phyloP scores from a whole-genome alignment of 768 basidiomycete genomes.

The Russula dissimulans region DNA sequence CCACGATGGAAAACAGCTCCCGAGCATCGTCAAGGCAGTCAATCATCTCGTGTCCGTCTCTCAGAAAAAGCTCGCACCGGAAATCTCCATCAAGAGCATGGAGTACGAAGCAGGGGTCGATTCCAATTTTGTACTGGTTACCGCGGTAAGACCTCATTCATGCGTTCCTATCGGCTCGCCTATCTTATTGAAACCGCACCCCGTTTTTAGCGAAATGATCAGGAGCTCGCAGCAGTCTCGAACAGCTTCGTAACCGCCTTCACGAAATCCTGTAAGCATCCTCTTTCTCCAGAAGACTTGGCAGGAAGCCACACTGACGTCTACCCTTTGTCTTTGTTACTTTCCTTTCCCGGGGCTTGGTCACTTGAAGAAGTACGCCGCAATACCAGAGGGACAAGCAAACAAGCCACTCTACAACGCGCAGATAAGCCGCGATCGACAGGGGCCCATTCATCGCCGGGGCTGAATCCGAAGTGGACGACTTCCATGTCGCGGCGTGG shows the following conservation, averaged over 20 bases:
- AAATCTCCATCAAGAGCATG: slow-evolving; percentile 29
- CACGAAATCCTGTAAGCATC: slow-evolving; percentile 33
- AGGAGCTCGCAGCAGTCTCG: slow-evolving; percentile 35
- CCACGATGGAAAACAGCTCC: slow-evolving; percentile 22
- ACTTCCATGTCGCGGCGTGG: slow-evolving; percentile 48
- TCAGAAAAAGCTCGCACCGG: slow-evolving; percentile 28
- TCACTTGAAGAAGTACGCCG: slow-evolving; percentile 31
- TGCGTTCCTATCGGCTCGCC: not conserved
- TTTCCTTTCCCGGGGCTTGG: slow-evolving; percentile 31
- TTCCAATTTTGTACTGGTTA: slow-evolving; percentile 42
- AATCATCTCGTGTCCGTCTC: slow-evolving; percentile 34
- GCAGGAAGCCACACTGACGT: not conserved
- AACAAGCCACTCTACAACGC: slow-evolving; percentile 37
- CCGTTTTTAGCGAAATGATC: slow-evolving; percentile 33
- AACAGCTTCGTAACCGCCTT: slow-evolving; percentile 29
- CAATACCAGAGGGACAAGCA: slow-evolving; percentile 27
- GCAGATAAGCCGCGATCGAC: slow-evolving; percentile 33
- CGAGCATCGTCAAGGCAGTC: slow-evolving; percentile 34
- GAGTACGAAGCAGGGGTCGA: slow-evolving; percentile 40
- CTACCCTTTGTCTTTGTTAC: not conserved
- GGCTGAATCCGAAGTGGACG: slow-evolving; percentile 40
- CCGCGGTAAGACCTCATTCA: slow-evolving; percentile 27
- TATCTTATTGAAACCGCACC: not conserved
- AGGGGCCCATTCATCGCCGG: slow-evolving; percentile 41
- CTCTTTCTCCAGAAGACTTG: not conserved